Percentiles rank a stretch among this genome's conserved stretches.
Conservation (phyloP, 768 basidiomycete genomes). For the Pulveroboletus sp. region DNA sequence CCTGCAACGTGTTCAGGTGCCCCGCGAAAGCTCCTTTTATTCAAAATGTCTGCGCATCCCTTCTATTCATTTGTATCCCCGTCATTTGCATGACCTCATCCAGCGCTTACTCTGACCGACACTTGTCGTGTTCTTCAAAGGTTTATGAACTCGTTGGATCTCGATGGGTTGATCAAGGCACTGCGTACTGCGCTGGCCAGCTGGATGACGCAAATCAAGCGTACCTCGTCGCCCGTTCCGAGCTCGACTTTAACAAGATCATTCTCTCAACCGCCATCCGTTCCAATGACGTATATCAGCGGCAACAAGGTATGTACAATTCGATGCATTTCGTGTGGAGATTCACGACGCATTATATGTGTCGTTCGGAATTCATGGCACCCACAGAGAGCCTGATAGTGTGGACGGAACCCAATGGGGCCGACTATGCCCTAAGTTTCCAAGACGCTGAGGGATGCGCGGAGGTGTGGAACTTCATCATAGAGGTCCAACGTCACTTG, state of each 20-base stretch:
- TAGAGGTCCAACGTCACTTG: conserved; percentile 86
- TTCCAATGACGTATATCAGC: conserved; percentile 79
- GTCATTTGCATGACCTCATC: conserved; percentile 31
- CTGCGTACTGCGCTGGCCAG: conserved; percentile 92
- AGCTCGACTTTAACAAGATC: conserved; percentile 63
- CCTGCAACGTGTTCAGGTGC: conserved; percentile 22
- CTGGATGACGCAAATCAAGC: conserved; percentile 75
- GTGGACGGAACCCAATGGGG: conserved; percentile 94
- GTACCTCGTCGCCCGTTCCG: conserved; percentile 78
- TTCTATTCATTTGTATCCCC: conserved; percentile 18
- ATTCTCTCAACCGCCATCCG: conserved; percentile 79
- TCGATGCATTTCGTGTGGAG: neutral
- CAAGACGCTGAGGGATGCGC: conserved; percentile 93
- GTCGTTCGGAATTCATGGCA: conserved; percentile 10
- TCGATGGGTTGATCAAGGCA: conserved; percentile 94
- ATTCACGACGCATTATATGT: conserved; percentile 6
- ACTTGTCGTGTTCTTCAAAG: conserved; percentile 39
- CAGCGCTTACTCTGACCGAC: conserved; percentile 28
- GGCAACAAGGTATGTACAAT: conserved; percentile 67
- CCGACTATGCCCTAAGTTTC: conserved; percentile 95
- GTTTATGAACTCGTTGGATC: conserved; percentile 92
- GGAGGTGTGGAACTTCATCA: conserved; percentile 97
- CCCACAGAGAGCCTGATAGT: conserved; percentile 90
- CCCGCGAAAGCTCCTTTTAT: conserved; percentile 13
- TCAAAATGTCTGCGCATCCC: conserved; percentile 13